Evolutionary conservation across 768 basidiomycete genomes (phyloP), one percentile per base, ranked within the genome.

Genomic region (Leccinellum albellum): DNA sequence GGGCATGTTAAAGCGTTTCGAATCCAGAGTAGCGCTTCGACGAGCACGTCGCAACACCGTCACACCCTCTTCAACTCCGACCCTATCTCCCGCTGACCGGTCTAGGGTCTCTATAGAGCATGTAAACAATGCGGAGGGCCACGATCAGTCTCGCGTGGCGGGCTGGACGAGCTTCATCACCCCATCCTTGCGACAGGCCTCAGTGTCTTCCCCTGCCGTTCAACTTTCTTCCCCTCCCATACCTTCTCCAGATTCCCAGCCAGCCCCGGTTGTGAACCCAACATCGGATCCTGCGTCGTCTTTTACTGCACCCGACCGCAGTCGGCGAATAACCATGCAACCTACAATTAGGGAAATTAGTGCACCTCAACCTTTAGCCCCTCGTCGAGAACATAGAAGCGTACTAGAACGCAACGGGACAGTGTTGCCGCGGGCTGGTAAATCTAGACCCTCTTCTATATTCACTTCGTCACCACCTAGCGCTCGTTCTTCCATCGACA

Each of bases 141-240:
- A 64, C 58, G 73, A 75, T 57, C 75, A 75, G 64, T 71, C 71
- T 63, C 78, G 79, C 66, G 72, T 75, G 58, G 79, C 82, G 49
- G 84, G 83, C 50, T 78, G 77, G 66, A 79, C 82, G 50, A 79
- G 77, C 68, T 89, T 82, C 74, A 73, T 79, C 58, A 78, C 83
- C 45, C 88, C 88, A 45, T 88, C 87, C 35, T 72, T 89, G 58
- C 80, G 83, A 54, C 80, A 80, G 59, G 89, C 82, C 37, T 88
- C 89, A 48, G 79, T 87, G 77, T 91, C 89, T 55, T 88, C 88
- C 21, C 89, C 89, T 53, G 79, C 85, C 28, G 71, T 91, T 45
- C 85, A 87, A 64, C 78, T 86, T 54, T 81, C 81, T 51, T 83
- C 84, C 26, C 79, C 81, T 71, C 75, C 81, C 32, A 65, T 78